These are phyloP conservation scores for Pseudozyma hubeiensis DNA, from an alignment of 1,284 basidiomycete species.

Conservation along the genomic window DNA sequence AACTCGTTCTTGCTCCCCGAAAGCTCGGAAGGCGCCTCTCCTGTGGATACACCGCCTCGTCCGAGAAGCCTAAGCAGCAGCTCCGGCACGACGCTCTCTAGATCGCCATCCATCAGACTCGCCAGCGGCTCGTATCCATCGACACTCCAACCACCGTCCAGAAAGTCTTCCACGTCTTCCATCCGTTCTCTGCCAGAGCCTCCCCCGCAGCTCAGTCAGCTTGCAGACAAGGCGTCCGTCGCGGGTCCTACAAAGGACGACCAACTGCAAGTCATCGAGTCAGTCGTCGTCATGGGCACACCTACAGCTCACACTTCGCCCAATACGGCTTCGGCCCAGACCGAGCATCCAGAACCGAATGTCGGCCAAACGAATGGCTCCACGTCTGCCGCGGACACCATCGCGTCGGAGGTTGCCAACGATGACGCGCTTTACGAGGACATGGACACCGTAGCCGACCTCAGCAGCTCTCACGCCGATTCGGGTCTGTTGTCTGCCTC, in stretches of 20 bases:
- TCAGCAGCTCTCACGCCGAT: constrained; percentile 11
- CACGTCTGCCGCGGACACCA: not conserved
- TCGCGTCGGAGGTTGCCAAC: constrained; percentile 4
- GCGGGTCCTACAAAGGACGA: not conserved
- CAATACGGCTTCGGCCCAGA: not conserved
- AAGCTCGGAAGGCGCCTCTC: constrained; percentile 14
- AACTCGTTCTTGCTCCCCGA: constrained; percentile 24
- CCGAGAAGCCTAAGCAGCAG: constrained; percentile 31
- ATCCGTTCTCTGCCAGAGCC: constrained; percentile 37
- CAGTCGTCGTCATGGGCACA: constrained; percentile 8
- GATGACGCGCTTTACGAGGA: constrained; percentile 43
- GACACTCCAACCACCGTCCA: constrained; percentile 31
- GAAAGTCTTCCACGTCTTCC: constrained; percentile 33
- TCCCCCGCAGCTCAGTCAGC: constrained; percentile 2
- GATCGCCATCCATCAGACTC: constrained; percentile 42
- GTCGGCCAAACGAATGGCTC: not conserved
- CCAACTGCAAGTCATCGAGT: not conserved
- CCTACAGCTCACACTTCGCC: not conserved
- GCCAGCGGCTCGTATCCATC: constrained; percentile 47
- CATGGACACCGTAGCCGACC: constrained; percentile 43
- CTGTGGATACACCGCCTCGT: constrained; percentile 27
- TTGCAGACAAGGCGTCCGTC: not conserved
- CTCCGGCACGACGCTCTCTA: constrained; percentile 19
- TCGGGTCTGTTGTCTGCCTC: not conserved
- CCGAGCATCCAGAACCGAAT: not conserved